phyloP scores from a whole-genome alignment of 1,139 yeast genomes.

The Trichomonascaceae sp. region DNA sequence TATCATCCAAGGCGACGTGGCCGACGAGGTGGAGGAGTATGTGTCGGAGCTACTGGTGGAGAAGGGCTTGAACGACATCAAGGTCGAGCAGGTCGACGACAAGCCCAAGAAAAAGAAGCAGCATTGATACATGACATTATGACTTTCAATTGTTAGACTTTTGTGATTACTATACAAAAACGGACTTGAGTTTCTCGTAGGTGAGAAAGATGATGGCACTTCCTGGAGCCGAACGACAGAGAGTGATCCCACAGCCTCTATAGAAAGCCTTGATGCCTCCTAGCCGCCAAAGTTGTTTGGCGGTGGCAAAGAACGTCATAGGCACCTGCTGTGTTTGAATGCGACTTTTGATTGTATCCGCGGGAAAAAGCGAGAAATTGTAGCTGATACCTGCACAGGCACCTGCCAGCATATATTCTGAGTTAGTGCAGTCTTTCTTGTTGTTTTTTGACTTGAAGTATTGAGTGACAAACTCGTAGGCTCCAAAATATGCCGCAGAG shows the following conservation, averaged over 20 bases:
- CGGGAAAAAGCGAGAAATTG: conserved; percentile 72
- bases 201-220: conserved; percentile 76
- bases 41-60: conserved; percentile 61
- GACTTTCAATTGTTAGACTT: too few species aligned
- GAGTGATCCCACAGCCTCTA: conserved; percentile 75
- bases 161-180: not conserved
- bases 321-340: conserved; percentile 55
- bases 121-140: too few species aligned
- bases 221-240: conserved; percentile 76
- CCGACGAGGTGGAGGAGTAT: conserved; percentile 78
- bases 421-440: conserved; percentile 17
- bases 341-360: conserved; percentile 79
- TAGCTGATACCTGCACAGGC: conserved; percentile 78
- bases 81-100: conserved; percentile 77
- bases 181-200: conserved; percentile 50
- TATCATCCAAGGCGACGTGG: conserved; percentile 89
- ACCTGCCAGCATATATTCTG: conserved; percentile 59
- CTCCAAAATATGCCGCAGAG: conserved; percentile 89
- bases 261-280: conserved; percentile 61
- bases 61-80: conserved; percentile 70
- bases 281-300: conserved; percentile 27
- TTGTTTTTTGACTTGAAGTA: conserved; percentile 24
- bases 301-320: conserved; percentile 24
- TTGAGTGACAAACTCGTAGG: conserved; percentile 50
- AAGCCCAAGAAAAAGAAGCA: conserved; percentile 56